Percentiles rank a stretch among this genome's conserved stretches.
These are phyloP conservation scores for Rhodamnia rubescens DNA, from an alignment of 345 rosid species.

Conservation along the genomic window DNA sequence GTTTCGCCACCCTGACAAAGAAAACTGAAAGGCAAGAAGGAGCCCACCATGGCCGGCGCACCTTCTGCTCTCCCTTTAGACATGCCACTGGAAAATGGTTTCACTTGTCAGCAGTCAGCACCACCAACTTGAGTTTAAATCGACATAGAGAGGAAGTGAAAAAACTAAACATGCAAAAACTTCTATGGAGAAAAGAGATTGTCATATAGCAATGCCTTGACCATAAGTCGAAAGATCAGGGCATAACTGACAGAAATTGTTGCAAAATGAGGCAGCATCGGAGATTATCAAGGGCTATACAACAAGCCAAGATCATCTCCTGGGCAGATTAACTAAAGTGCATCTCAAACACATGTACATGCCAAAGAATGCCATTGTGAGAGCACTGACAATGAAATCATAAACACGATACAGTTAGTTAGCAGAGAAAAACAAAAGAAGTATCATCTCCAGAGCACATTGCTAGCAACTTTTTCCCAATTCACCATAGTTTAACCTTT, in stretches of 20 bases:
- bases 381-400: background rate
- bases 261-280: background rate
- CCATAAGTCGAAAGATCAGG: background rate
- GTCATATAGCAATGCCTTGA: background rate
- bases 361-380: background rate
- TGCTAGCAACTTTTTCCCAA: background rate
- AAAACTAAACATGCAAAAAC: background rate
- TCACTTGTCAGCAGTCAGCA: background rate
- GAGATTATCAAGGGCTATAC: background rate
- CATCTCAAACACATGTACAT: background rate
- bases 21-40: constrained; percentile 84
- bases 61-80: constrained; percentile 93
- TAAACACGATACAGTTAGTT: background rate
- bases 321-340: background rate
- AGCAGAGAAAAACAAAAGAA: background rate
- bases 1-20: constrained; percentile 80
- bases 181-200: background rate
- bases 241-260: background rate
- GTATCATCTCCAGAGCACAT: background rate
- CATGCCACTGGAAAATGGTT: constrained; percentile 61
- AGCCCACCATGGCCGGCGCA: constrained; percentile 99
- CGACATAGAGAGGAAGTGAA: background rate
- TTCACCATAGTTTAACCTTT: background rate
- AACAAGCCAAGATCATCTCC: background rate
- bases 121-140: background rate